phyloP scores from a whole-genome alignment of 257 asterid genomes.

The Scutellaria galericulata region DNA sequence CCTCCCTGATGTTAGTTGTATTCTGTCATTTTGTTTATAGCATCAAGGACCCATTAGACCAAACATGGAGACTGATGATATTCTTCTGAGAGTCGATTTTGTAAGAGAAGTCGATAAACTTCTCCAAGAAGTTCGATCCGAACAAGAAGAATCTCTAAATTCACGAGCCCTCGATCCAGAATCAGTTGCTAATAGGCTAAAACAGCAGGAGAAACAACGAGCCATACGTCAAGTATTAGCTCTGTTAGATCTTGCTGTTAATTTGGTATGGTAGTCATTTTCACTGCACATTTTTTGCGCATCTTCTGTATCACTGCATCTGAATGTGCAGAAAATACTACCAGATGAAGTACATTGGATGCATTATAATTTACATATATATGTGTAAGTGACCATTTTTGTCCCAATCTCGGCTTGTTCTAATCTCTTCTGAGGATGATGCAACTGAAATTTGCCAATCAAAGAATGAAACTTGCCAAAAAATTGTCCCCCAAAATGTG shows the following conservation, averaged over 20 bases:
- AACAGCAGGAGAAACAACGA: constrained; percentile 90
- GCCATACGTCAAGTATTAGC: constrained; percentile 76
- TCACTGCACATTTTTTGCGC: background rate
- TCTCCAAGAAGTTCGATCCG: constrained; percentile 71
- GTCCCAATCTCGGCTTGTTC: constrained; percentile 25
- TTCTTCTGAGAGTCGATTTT: constrained; percentile 85
- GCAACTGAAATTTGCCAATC: background rate
- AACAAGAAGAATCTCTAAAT: constrained; percentile 47
- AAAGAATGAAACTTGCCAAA: constrained; percentile 20
- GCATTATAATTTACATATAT: constrained; percentile 23
- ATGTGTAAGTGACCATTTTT: constrained; percentile 3
- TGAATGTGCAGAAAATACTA: constrained; percentile 1
- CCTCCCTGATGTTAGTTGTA: constrained; percentile 8
- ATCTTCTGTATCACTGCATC: background rate
- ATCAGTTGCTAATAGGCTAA: constrained; percentile 73
- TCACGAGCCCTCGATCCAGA: constrained; percentile 72
- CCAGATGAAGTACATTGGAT: background rate
- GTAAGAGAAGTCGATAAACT: constrained; percentile 78
- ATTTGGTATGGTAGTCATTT: constrained; percentile 65
- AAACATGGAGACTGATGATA: constrained; percentile 60
- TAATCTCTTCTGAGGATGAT: background rate
- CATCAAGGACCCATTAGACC: constrained; percentile 88
- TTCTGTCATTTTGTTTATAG: constrained; percentile 42
- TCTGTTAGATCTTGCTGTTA: constrained; percentile 76
- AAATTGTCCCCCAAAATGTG: constrained; percentile 6